phyloP scores from a whole-genome alignment of 2,329 filamentous ascomycete species.

The Delphinella strobiligena region DNA sequence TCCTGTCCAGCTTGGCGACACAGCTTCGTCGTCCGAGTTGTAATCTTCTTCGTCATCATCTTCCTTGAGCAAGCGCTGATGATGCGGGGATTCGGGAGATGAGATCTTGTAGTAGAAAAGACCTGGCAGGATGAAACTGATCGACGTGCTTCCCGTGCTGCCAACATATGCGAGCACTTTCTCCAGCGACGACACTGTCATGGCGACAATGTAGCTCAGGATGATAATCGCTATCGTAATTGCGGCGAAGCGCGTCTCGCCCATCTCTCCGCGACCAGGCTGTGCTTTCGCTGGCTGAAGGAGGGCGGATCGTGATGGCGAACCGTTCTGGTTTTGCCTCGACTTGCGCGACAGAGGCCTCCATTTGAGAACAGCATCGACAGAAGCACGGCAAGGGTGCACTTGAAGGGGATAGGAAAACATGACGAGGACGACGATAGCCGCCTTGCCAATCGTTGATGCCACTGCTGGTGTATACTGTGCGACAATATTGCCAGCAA shows the following conservation, averaged over 20 bases:
- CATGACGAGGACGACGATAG: conserved; percentile 90
- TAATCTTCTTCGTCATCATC: conserved; percentile 71
- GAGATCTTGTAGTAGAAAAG: conserved; percentile 99
- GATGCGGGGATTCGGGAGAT: conserved; percentile 71
- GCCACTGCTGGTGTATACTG: conserved; percentile 76
- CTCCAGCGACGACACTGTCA: conserved; percentile 82
- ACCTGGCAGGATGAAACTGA: conserved; percentile 91
- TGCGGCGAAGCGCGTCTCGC: conserved; percentile 75
- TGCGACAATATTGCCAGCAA: conserved; percentile 83
- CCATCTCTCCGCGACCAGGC: conserved; percentile 45
- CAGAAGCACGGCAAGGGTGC: conserved; percentile 87
- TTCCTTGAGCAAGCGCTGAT: conserved; percentile 79
- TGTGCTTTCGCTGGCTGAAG: conserved; percentile 9
- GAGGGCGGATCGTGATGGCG: conserved; percentile 15
- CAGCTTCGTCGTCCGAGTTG: conserved; percentile 28
- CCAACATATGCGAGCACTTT: conserved; percentile 91
- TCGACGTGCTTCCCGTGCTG: conserved; percentile 85
- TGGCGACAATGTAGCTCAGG: conserved; percentile 72
- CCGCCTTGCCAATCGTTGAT: conserved; percentile 85
- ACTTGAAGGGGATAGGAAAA: conserved; percentile 94
- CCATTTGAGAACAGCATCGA: conserved; percentile 93
- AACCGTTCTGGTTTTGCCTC: conserved; percentile 7
- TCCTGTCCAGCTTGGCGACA: conserved; percentile 25
- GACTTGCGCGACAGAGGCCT: conserved; percentile 42
- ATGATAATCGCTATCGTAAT: conserved; percentile 81